phyloP scores from a whole-genome alignment of 148 eudicot species.

The Fagopyrum esculentum region DNA sequence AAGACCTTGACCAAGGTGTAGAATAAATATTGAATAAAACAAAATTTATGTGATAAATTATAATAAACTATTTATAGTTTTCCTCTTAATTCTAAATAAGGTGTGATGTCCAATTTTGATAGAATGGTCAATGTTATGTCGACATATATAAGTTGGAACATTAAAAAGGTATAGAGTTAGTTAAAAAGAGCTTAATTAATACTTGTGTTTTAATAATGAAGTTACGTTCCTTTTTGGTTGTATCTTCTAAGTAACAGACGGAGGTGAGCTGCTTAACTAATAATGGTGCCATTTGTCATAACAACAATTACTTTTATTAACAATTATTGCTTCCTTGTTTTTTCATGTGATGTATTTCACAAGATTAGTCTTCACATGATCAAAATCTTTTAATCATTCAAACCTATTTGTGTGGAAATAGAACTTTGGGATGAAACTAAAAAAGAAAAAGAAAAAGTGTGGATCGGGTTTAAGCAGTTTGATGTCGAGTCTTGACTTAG shows the following conservation, averaged over 20 bases:
- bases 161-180: background rate
- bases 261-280: background rate
- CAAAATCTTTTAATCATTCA: background rate
- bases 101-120: background rate
- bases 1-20: no score
- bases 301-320: background rate
- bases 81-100: background rate
- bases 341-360: background rate
- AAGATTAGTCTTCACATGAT: background rate
- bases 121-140: background rate
- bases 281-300: background rate
- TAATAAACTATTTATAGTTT: no score
- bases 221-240: background rate
- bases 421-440: no score
- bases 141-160: conserved; percentile 8
- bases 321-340: background rate
- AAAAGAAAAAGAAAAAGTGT: no score
- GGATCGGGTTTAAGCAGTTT: no score
- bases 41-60: no score
- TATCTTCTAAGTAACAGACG: background rate
- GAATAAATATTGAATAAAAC: no score
- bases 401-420: no score
- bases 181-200: no score
- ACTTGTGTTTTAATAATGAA: background rate
- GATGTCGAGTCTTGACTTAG: no score